Percentiles rank a stretch among this genome's conserved stretches.
phyloP scores from a whole-genome alignment of 2,329 filamentous ascomycete genomes.

The Colletotrichum nymphaeae region DNA sequence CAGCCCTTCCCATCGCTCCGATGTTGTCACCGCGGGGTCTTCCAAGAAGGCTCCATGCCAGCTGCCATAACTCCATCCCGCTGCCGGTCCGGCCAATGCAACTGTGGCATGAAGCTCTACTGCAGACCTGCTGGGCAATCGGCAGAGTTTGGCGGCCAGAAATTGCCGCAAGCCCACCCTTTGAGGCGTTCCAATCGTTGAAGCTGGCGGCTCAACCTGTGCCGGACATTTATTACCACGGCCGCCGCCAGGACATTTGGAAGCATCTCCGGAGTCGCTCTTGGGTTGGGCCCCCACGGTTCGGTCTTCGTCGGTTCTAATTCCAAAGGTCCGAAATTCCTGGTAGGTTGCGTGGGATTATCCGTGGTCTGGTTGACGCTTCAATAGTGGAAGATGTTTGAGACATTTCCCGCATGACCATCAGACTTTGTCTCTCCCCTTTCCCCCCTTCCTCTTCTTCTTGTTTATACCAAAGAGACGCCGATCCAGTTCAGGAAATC shows the following conservation, averaged over 20 bases:
- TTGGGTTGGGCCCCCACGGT: slow-evolving; percentile 10
- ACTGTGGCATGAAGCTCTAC: slow-evolving; percentile 31
- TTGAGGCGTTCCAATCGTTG: slow-evolving; percentile 35
- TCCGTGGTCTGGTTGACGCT: not conserved
- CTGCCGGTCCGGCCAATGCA: slow-evolving; percentile 32
- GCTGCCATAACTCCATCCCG: slow-evolving; percentile 18
- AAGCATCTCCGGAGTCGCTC: slow-evolving; percentile 24
- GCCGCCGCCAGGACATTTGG: slow-evolving; percentile 4
- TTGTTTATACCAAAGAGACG: not conserved
- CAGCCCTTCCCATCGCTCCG: slow-evolving; percentile 7
- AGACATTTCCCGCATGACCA: slow-evolving; percentile 15
- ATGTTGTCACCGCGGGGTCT: slow-evolving; percentile 22
- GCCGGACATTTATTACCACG: slow-evolving; percentile 24
- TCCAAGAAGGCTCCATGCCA: slow-evolving; percentile 20
- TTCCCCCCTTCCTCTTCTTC: not conserved
- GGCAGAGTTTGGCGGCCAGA: slow-evolving; percentile 27
- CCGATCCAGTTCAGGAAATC: slow-evolving; percentile 26
- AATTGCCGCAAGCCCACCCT: slow-evolving; percentile 34
- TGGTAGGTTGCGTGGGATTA: not conserved
- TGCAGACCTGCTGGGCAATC: slow-evolving; percentile 24
- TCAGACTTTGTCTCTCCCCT: not conserved
- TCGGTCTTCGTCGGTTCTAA: slow-evolving; percentile 24
- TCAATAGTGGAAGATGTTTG: not conserved
- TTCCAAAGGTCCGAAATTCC: not conserved
- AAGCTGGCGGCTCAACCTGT: slow-evolving; percentile 7